Percentiles rank a stretch among this genome's conserved stretches.
These are phyloP conservation scores for Bryum argenteum DNA, from an alignment of 225 moss, liverwort and hornwort genomes.

Conservation along the genomic window DNA sequence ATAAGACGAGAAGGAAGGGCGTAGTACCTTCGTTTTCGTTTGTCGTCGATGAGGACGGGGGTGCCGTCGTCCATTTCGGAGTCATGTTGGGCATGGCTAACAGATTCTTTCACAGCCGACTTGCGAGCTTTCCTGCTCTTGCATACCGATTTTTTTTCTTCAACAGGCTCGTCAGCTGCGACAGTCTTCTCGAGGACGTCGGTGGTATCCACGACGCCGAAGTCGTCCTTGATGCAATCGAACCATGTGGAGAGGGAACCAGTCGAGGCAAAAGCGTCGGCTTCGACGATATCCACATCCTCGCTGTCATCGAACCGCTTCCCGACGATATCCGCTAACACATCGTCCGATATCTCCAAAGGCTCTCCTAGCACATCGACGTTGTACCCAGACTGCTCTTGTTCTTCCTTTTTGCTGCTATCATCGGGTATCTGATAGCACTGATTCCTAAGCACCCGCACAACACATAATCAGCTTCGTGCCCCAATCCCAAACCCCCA, in stretches of 20 bases:
- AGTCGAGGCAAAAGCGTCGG: slow-evolving; percentile 34
- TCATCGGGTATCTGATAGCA: slow-evolving; percentile 26
- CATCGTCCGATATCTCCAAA: slow-evolving; percentile 28
- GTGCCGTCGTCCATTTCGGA: slow-evolving; percentile 42
- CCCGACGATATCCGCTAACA: slow-evolving; percentile 34
- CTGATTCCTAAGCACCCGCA: slow-evolving; percentile 23
- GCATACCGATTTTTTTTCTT: background rate
- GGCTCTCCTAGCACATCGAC: slow-evolving; percentile 19
- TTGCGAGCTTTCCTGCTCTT: slow-evolving; percentile 44
- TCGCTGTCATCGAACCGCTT: slow-evolving; percentile 40
- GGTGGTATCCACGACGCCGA: background rate
- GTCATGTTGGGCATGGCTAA: slow-evolving; percentile 33
- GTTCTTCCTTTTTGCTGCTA: slow-evolving; percentile 15
- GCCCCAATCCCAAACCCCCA: too few relatives aligned
- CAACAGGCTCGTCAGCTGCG: background rate
- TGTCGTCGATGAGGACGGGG: slow-evolving; percentile 52
- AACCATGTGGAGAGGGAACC: slow-evolving; percentile 52
- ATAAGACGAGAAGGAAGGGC: too few relatives aligned
- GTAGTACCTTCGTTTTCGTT: slow-evolving; percentile 50
- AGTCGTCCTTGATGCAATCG: slow-evolving; percentile 42
- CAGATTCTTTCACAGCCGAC: slow-evolving; percentile 23
- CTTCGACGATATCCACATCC: slow-evolving; percentile 24
- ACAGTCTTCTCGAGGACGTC: too few relatives aligned
- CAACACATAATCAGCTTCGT: background rate
- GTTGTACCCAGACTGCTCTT: background rate